Conservation (phyloP, 352 stramenopile genomes). For the Pythium monospermum region DNA sequence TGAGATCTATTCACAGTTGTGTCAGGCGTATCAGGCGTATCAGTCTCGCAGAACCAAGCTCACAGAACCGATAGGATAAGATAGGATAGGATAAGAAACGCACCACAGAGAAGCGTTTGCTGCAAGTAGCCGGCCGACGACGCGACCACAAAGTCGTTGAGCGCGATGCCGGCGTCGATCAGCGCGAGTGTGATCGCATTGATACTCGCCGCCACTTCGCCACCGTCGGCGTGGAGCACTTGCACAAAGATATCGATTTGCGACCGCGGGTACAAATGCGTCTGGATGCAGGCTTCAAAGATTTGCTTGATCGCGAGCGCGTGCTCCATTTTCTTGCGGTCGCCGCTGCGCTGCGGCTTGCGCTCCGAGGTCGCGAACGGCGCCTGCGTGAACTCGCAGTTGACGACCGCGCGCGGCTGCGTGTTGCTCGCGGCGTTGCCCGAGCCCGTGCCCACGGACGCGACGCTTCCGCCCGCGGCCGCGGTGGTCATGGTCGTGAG, state of each 20-base stretch:
- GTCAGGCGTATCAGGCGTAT: not conserved
- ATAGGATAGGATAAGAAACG: conserved; percentile 12
- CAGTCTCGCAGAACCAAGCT: not conserved
- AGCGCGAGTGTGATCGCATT: conserved; percentile 90
- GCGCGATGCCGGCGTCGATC: conserved; percentile 88
- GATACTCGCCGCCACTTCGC: conserved; percentile 82
- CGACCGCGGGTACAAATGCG: conserved; percentile 86
- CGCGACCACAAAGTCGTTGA: conserved; percentile 90
- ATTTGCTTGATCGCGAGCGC: conserved; percentile 89
- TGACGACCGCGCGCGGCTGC: conserved; percentile 62
- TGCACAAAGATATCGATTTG: conserved; percentile 93
- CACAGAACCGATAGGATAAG: too few species aligned
- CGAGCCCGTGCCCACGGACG: conserved; percentile 49
- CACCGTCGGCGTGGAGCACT: conserved; percentile 87
- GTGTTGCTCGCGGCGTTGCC: conserved; percentile 62
- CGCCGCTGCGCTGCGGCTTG: conserved; percentile 68
- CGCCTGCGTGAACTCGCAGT: conserved; percentile 87
- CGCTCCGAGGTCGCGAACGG: conserved; percentile 85
- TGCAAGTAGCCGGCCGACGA: conserved; percentile 88
- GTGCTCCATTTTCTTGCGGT: conserved; percentile 86
- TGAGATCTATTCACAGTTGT: conserved; percentile 58
- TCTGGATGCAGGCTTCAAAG: conserved; percentile 89
- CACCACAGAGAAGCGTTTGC: conserved; percentile 81
- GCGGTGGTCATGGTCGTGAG: conserved; percentile 39
- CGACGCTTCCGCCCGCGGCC: conserved; percentile 28